Evolutionary conservation across 169 alveolate genomes (phyloP).

Genomic region (Cryptosporidium ubiquitum): DNA sequence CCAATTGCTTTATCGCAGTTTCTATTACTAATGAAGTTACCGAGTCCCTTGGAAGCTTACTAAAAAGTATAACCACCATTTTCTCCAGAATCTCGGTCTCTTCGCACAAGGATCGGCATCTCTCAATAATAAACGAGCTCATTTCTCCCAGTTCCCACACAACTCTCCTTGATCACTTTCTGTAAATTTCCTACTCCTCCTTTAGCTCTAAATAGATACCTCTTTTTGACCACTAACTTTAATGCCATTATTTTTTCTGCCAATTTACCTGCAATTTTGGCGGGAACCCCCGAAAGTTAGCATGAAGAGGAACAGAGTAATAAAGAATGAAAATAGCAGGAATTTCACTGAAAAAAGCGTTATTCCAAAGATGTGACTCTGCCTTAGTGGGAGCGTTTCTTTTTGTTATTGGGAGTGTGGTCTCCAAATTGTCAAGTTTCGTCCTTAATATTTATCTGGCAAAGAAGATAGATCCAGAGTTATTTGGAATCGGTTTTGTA

Average conservation of each 20-base stretch:
- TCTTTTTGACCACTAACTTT: not conserved
- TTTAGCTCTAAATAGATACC: not conserved
- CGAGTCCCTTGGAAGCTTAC: constrained; percentile 74
- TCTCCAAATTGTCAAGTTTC: constrained; percentile 29
- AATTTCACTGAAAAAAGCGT: not conserved
- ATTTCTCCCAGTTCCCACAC: constrained; percentile 7
- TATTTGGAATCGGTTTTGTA: constrained; percentile 58
- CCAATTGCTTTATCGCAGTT: constrained; percentile 49
- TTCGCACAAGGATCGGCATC: constrained; percentile 76
- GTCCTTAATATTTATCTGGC: constrained; percentile 43
- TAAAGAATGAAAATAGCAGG: not conserved
- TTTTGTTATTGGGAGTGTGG: constrained; percentile 18
- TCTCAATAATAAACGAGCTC: constrained; percentile 78
- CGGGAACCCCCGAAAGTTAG: not conserved
- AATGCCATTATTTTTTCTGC: not conserved
- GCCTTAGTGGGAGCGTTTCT: constrained; percentile 40
- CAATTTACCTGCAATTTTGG: not conserved
- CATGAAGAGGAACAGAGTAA: not conserved
- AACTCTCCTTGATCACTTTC: not conserved
- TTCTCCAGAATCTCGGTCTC: constrained; percentile 79
- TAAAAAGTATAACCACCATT: constrained; percentile 75
- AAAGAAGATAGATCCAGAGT: constrained; percentile 26
- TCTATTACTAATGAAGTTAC: constrained; percentile 44
- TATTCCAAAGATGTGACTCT: constrained; percentile 9
- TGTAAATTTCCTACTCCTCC: not conserved